Conservation (phyloP, 805 yeast genomes). For the Ogataea methylovora region DNA sequence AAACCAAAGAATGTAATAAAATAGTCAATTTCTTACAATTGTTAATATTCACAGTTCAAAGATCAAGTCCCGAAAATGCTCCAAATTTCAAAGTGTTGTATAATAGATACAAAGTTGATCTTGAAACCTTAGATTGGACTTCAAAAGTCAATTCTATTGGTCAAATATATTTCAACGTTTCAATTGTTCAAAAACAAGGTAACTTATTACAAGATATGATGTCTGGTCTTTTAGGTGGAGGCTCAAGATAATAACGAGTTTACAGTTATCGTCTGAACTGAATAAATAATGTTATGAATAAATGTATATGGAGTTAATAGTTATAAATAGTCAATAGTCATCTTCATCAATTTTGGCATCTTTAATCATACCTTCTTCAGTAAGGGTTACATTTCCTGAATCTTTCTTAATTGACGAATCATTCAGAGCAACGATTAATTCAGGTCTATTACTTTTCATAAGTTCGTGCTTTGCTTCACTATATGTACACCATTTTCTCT, state of each 20-base stretch:
- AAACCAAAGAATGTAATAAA: slow-evolving; percentile 26
- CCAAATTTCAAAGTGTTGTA: slow-evolving; percentile 35
- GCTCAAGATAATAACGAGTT: too few species aligned
- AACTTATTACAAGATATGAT: slow-evolving; percentile 68
- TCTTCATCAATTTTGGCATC: not conserved
- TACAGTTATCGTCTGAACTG: too few species aligned
- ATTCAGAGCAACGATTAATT: slow-evolving; percentile 56
- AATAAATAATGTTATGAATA: not conserved
- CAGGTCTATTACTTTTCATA: slow-evolving; percentile 51
- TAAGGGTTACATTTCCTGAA: slow-evolving; percentile 1
- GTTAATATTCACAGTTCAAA: slow-evolving; percentile 51
- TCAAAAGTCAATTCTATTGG: slow-evolving; percentile 22
- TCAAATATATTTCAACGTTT: slow-evolving; percentile 19
- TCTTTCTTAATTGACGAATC: slow-evolving; percentile 43
- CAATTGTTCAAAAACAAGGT: slow-evolving; percentile 37
- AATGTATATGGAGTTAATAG: not conserved
- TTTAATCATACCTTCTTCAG: not conserved
- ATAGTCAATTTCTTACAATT: slow-evolving; percentile 66
- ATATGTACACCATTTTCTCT: slow-evolving; percentile 69
- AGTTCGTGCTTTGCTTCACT: slow-evolving; percentile 60
- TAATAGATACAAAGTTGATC: slow-evolving; percentile 27
- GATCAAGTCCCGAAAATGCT: slow-evolving; percentile 28
- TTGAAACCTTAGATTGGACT: slow-evolving; percentile 14
- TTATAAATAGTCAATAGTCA: too few species aligned
- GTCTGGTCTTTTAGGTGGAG: slow-evolving; percentile 56